These are phyloP conservation scores for Backusella westeae DNA, from an alignment of 192 early-diverging fungal genomes.

Conservation along the genomic window DNA sequence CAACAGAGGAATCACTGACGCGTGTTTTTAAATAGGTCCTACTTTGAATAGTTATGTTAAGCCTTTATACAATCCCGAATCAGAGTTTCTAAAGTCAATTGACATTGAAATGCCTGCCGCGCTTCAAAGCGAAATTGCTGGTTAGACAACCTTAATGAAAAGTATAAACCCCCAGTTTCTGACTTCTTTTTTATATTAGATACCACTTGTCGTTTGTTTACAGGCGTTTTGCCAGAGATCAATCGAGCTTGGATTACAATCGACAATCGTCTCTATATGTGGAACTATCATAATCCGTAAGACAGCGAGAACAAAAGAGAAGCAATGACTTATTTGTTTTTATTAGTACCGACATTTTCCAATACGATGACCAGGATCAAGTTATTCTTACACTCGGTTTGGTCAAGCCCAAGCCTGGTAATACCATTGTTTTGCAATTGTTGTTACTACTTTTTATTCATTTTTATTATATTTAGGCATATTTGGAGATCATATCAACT, in stretches of 20 bases:
- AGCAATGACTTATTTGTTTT: not conserved
- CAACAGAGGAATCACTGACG: not conserved
- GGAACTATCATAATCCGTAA: conserved; percentile 85
- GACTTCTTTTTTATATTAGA: not conserved
- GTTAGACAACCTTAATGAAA: not conserved
- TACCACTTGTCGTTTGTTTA: conserved; percentile 50
- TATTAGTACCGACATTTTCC: conserved; percentile 19
- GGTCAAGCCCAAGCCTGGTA: conserved; percentile 62
- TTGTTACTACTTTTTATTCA: not conserved
- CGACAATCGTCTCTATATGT: conserved; percentile 86
- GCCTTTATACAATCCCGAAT: not conserved
- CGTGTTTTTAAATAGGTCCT: not conserved
- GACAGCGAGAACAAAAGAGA: not conserved
- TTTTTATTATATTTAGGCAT: conserved; percentile 34
- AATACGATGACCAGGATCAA: conserved; percentile 83
- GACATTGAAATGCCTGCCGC: not conserved
- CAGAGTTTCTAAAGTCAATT: not conserved
- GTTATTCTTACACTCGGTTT: conserved; percentile 83
- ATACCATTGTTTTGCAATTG: not conserved
- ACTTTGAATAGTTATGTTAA: not conserved
- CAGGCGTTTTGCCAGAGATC: conserved; percentile 94
- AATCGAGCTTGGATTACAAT: conserved; percentile 90
- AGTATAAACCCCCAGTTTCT: not conserved
- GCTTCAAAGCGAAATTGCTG: not conserved
- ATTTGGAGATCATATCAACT: conserved; percentile 81